Base-by-base conservation (phyloP, 129 eudicot species). In the Flaveria linearis region DNA sequence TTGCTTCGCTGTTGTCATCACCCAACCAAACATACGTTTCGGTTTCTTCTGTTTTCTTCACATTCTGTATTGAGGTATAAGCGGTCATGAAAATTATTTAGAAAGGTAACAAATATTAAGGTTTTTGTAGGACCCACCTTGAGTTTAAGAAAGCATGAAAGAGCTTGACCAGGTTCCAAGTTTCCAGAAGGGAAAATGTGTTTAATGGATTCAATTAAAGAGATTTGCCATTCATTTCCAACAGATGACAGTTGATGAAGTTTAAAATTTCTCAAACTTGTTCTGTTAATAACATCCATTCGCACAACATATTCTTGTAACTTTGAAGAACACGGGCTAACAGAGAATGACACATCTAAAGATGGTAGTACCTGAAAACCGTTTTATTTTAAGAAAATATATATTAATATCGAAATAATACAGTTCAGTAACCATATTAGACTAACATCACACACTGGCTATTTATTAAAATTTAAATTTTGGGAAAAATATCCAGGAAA, bases 81-180 rank as follows among this genome's bases (percentile, higher is more conserved):
- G 49, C 16, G 68, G 42, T 33, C 60, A 69, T 47, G 41, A 77
- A 52, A 28, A 63, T 41, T 17, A 52, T 15, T 39, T 63, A 64
- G 30, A 41, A 30, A n/a, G 66, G 28, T 33, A 22, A 55, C 11
- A 18, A 13, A n/a, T 41, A 39, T 36, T 17, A n/a, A 39, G 15
- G n/a, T 66, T 17, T 14, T 66, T 39, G 49, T 41, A 9, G 47
- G 49, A 66, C 28, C 30, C 30, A 94, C 99, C 99, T 89, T 89
- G 67, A 94, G 93, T 82, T 89, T 91, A 85, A 94, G 85, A 83
- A 89, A 94, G 75, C 89, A 89, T 43, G 99, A 89, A 17, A 94
- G 77, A 71, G 92, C 89, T 63, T 94, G 97, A 73, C 97, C 99
- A 67, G 92, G 88, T 81, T 53, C 76, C 52, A 94, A 81, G 74